These are phyloP conservation scores for Epichloe brachyelytri DNA, from an alignment of 2,329 filamentous ascomycete genomes.

Conservation along the genomic window DNA sequence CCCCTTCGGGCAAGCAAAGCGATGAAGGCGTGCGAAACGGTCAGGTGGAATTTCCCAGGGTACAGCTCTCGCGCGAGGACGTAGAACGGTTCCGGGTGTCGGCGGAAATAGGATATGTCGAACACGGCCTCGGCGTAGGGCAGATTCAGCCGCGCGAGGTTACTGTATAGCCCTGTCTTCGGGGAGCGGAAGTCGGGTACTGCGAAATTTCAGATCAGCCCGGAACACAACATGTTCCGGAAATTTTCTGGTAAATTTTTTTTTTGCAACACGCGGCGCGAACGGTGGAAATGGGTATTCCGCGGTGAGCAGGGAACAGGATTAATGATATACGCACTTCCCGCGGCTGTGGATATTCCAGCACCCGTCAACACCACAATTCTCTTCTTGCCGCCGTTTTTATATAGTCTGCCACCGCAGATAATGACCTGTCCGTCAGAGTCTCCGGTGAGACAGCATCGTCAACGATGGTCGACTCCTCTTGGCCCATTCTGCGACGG, in stretches of 20 bases:
- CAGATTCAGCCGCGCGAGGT: conserved; percentile 72
- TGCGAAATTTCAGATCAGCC: conserved; percentile 11
- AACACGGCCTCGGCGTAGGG: conserved; percentile 90
- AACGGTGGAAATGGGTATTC: no score
- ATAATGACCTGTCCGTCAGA: conserved; percentile 54
- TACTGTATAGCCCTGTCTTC: conserved; percentile 85
- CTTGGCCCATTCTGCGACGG: conserved; percentile 66
- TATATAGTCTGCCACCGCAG: conserved; percentile 73
- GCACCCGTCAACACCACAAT: conserved; percentile 88
- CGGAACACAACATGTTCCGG: no score
- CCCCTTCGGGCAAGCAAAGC: conserved; percentile 67
- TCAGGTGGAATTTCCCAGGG: conserved; percentile 78
- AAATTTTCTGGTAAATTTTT: no score
- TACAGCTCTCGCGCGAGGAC: conserved; percentile 83
- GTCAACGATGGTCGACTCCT: conserved; percentile 53
- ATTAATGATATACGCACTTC: conserved; percentile 29
- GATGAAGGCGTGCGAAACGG: conserved; percentile 82
- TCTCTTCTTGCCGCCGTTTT: conserved; percentile 48
- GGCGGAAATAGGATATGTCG: conserved; percentile 77
- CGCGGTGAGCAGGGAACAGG: no score
- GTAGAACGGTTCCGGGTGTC: conserved; percentile 83
- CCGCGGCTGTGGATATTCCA: conserved; percentile 67
- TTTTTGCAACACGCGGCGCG: no score
- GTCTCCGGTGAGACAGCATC: conserved; percentile 51
- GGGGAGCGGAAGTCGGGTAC: conserved; percentile 94